These are phyloP conservation scores for Paracoccidioides lutzii DNA, from an alignment of 2,329 filamentous ascomycete species.

Conservation along the genomic window DNA sequence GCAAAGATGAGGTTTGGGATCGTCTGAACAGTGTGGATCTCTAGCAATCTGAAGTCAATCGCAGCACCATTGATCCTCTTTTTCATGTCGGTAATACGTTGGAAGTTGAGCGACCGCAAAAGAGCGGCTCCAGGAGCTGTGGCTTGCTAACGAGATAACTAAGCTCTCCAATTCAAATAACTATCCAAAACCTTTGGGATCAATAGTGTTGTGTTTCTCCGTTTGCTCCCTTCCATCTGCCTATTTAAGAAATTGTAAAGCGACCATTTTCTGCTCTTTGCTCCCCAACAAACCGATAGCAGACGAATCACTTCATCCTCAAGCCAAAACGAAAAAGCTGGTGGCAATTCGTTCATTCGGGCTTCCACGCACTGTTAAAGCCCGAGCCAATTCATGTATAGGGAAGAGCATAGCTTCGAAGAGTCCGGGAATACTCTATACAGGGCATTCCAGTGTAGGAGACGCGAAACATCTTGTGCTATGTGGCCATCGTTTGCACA, in stretches of 20 bases:
- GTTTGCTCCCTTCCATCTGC: not conserved
- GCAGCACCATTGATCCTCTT: too few species aligned
- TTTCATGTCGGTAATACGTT: too few species aligned
- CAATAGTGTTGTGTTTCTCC: not conserved
- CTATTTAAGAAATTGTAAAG: not conserved
- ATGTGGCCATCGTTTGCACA: too few species aligned
- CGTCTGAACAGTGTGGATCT: not conserved
- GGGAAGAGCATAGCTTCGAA: not conserved
- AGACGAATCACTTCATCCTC: not conserved
- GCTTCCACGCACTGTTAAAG: not conserved
- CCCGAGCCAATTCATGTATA: not conserved
- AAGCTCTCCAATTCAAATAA: too few species aligned
- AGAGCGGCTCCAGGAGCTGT: too few species aligned
- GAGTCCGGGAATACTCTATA: too few species aligned
- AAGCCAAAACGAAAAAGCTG: not conserved
- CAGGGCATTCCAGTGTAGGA: too few species aligned
- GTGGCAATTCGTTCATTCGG: not conserved
- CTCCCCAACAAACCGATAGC: not conserved
- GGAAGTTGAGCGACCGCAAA: too few species aligned
- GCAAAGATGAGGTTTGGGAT: not conserved
- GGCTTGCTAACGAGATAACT: too few species aligned
- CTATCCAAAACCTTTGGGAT: not conserved
- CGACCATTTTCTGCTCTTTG: not conserved
- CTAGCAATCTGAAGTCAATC: not conserved
- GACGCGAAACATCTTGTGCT: too few species aligned